Base-by-base conservation (phyloP, 257 asterid genomes). In the Petrea volubilis region DNA sequence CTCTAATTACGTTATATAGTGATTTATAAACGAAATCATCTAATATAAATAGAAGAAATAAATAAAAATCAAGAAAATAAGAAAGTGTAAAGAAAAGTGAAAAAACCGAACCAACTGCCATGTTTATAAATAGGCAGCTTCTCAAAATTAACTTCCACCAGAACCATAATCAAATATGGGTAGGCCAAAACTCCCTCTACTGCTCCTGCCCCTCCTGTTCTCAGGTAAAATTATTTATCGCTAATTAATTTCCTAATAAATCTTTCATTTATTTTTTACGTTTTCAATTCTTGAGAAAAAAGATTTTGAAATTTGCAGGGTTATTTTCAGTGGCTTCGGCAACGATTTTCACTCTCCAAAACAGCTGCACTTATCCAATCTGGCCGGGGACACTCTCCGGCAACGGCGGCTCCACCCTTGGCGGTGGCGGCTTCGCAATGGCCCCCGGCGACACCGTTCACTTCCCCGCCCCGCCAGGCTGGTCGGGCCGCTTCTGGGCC, bases 401-500 rank as follows among this genome's bases (percentile, higher is more conserved):
- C 62, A 67, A 81, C 51, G 90, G 90, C 6, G 74, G 50, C 3
- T 34, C 83, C 68, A 34, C 71, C 25, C 86, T 89, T 9, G 94
- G 85, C 1, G 87, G 51, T n/a, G 89, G 90, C 0, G 96, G 94
- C 18, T 88, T 91, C 64, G 74, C 76, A 36, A 58, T 88, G 60
- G 24, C 92, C n/a, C 87, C 96, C 6, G 88, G 86, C 3, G 81
- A 83, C 52, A 70, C 84, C 58, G 38, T 82, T 44, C 83, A 82
- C 28, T 77, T 91, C 28, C 80, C 90, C 0, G 92, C 81, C 1
- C 88, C 92, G 0, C 78, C 78, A 0, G 94, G 96, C 23, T 91
- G 96, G 89, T 91, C 97, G 0, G 96, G 96, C 61, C 92, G 96
- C 1, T 85, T 91, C 75, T 88, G 97, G 97, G 97, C 85, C 6